Conservation (phyloP, 192 early-diverging fungal species). For the Spizellomyces punctatus region DNA sequence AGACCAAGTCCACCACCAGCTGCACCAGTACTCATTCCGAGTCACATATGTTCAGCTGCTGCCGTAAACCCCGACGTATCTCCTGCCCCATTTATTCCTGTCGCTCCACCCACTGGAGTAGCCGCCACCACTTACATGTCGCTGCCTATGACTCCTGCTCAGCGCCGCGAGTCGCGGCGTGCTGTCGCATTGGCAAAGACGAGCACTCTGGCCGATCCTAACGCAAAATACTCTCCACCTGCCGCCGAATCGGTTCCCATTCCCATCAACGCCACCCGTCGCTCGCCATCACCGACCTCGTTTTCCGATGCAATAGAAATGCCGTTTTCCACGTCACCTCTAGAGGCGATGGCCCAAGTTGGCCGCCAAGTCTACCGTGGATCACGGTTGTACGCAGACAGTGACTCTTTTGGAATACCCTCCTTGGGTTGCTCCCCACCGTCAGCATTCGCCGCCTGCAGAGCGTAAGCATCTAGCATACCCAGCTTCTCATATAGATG, state of each 20-base stretch:
- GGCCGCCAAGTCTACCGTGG: background rate
- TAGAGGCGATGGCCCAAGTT: background rate
- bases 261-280: background rate
- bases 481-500: background rate
- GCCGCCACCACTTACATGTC: background rate
- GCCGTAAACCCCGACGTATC: background rate
- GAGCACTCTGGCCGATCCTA: background rate
- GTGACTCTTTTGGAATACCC: background rate
- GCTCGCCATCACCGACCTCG: constrained; percentile 5
- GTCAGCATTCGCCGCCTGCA: background rate
- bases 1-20: background rate
- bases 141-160: constrained; percentile 4
- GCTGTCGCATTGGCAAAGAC: background rate
- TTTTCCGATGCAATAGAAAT: constrained; percentile 16
- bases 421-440: constrained; percentile 21
- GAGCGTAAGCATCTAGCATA: background rate
- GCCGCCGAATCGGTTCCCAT: background rate
- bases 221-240: background rate
- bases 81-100: background rate
- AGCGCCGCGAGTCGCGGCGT: constrained; percentile 12
- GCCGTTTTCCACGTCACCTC: constrained; percentile 5
- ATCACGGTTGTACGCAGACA: constrained; percentile 8
- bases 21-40: background rate
- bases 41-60: background rate
- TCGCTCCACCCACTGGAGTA: background rate